These are phyloP conservation scores for Parsonsia alboflavescens DNA, from an alignment of 257 asterid genomes.

Conservation along the genomic window DNA sequence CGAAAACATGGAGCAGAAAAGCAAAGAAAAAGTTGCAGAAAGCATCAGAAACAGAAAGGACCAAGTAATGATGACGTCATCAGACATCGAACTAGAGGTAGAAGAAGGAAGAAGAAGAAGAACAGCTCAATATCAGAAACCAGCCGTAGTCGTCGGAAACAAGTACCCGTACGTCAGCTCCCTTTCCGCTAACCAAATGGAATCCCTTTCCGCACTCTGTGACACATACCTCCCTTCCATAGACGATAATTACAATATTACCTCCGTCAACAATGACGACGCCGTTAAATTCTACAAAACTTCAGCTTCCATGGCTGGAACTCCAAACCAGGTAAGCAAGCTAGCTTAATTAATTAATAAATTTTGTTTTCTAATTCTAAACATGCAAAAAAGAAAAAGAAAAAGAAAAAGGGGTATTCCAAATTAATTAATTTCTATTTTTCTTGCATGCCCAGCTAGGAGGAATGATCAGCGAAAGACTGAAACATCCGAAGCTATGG, in stretches of 20 bases:
- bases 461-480: constrained; percentile 32
- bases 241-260: background rate
- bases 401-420: too few relatives aligned
- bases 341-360: too few relatives aligned
- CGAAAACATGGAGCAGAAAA: background rate
- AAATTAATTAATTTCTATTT: too few relatives aligned
- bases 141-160: too few relatives aligned
- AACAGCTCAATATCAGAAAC: too few relatives aligned
- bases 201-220: constrained; percentile 45
- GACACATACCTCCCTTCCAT: constrained; percentile 61
- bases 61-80: too few relatives aligned
- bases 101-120: background rate
- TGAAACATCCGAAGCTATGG: constrained; percentile 47
- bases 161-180: background rate
- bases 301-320: constrained; percentile 59
- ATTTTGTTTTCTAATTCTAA: too few relatives aligned
- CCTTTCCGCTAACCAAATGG: constrained; percentile 45
- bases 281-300: constrained; percentile 33
- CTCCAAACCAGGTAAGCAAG: constrained; percentile 48
- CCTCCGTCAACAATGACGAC: constrained; percentile 11
- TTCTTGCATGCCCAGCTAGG: constrained; percentile 33
- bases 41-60: background rate
- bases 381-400: background rate
- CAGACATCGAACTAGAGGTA: too few relatives aligned
- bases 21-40: background rate